Base-by-base conservation (phyloP, 192 early-diverging fungal genomes). In the Coemansia sp. region DNA sequence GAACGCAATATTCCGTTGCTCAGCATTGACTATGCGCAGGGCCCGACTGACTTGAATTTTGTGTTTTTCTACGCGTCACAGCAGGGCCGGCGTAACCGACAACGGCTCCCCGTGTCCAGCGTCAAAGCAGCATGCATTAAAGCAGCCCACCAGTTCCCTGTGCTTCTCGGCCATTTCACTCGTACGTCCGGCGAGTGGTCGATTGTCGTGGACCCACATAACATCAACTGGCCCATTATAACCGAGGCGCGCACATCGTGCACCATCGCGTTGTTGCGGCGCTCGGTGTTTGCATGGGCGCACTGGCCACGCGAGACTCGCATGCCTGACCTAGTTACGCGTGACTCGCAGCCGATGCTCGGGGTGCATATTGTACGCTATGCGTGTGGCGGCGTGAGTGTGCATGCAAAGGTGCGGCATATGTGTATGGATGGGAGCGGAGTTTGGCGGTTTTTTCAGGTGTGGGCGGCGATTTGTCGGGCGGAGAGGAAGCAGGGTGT, bases 391-490 rank as follows among this genome's bases (percentile, higher is more conserved):
- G 75, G 69, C 7, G 19, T 65, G 1, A 68, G 75, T 23, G 21
- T 77, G 27, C 75, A 77, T 31, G 71, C 65, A 9, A 77, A 72
- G 39, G 50, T 72, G 48, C 69, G 69, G 3, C 75, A 77, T 21
- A 69, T 65, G 10, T 43, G 64, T 8, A 65, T 72, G 57, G 75
- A 77, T 27, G 75, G 69, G 8, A 64, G 53, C 22, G 75, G 65
- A 0, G 31, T 64, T 3, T 77, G 70, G 59, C 49, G 47, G 35
- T 77, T 77, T 50, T 77, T 65, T 62, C 14, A 14, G 1, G 21
- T 47, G 3, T 77, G 75, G 75, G 48, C 48, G 17, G 48, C 48
- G 17, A 19, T 19, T 3, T 49, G 48, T 19, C 31, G 31, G 6
- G 31, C 31, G 0, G 31, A 35, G 31, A 35, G 31, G 31, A 35